A percentile compares a stretch with the other conserved stretches of the same genome.
These are phyloP conservation scores for Phellinidium pouzarii DNA, from an alignment of 1,284 basidiomycete species.

Conservation along the genomic window DNA sequence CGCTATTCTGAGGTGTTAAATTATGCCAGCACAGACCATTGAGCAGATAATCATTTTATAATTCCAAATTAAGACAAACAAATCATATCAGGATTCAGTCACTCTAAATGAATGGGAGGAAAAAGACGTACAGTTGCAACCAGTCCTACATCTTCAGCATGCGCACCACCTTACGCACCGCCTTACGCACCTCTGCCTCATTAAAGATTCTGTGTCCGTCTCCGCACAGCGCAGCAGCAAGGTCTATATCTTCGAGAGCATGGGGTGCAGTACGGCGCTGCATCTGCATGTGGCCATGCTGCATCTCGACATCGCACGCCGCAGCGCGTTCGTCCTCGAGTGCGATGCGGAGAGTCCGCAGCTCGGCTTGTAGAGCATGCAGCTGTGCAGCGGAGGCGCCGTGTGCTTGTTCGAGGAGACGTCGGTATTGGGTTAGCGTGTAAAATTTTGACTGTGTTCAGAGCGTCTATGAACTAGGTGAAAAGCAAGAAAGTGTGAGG, in stretches of 20 bases:
- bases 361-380: constrained; percentile 72
- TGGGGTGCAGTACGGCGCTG: constrained; percentile 15
- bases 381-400: constrained; percentile 69
- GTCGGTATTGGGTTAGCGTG: constrained; percentile 67
- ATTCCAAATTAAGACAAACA: neutral
- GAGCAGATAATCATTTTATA: constrained; percentile 6
- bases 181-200: constrained; percentile 61
- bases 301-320: constrained; percentile 50
- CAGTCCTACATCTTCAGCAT: constrained; percentile 58
- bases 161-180: constrained; percentile 54
- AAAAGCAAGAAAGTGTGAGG: constrained; percentile 1
- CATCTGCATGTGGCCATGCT: constrained; percentile 41
- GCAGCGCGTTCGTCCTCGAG: constrained; percentile 40
- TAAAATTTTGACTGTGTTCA: constrained; percentile 47
- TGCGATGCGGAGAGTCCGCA: constrained; percentile 45
- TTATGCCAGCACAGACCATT: neutral
- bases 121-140: constrained; percentile 55
- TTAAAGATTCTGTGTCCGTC: constrained; percentile 52
- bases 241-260: constrained; percentile 29
- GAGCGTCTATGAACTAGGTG: constrained; percentile 48
- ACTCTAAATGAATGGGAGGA: constrained; percentile 11
- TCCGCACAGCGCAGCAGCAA: constrained; percentile 45
- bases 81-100: too few species aligned
- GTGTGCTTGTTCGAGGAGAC: constrained; percentile 69
- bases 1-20: constrained; percentile 32